Evolutionary conservation across 352 stramenopile genomes (phyloP).

Genomic region (Globisporangium paroecandrum): DNA sequence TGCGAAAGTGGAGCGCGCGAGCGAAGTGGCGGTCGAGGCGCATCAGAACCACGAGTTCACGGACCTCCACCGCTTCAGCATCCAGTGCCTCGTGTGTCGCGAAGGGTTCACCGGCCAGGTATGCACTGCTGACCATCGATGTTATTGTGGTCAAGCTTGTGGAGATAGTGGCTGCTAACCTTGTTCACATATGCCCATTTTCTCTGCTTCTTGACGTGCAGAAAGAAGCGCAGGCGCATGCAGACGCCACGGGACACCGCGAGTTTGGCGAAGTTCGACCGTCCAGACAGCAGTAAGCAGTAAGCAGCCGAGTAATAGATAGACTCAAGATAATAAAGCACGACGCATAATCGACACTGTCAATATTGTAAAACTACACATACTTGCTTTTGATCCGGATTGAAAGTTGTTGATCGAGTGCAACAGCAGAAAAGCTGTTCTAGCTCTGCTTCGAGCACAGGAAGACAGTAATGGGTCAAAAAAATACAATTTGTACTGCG

Average conservation of each 20-base stretch:
- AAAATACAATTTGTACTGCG: constrained; percentile 6
- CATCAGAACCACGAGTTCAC: constrained; percentile 86
- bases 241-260: constrained; percentile 59
- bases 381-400: background rate
- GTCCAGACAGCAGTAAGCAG: constrained; percentile 8
- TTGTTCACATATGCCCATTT: background rate
- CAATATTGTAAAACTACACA: background rate
- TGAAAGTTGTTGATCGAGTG: background rate
- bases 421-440: background rate
- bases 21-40: constrained; percentile 76
- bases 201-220: constrained; percentile 4
- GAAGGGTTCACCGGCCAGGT: constrained; percentile 67
- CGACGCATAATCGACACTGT: background rate
- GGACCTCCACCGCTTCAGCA: constrained; percentile 66
- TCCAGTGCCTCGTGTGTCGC: constrained; percentile 67
- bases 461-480: background rate
- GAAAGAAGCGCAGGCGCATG: constrained; percentile 63
- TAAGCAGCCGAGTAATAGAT: background rate
- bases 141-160: background rate
- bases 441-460: background rate
- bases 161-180: background rate
- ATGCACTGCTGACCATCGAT: background rate
- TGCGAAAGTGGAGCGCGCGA: constrained; percentile 73
- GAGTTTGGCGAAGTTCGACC: constrained; percentile 65
- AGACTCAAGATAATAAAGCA: background rate